These are phyloP conservation scores for Pisolithus sp. DNA, from an alignment of 768 basidiomycete species.

Conservation along the genomic window DNA sequence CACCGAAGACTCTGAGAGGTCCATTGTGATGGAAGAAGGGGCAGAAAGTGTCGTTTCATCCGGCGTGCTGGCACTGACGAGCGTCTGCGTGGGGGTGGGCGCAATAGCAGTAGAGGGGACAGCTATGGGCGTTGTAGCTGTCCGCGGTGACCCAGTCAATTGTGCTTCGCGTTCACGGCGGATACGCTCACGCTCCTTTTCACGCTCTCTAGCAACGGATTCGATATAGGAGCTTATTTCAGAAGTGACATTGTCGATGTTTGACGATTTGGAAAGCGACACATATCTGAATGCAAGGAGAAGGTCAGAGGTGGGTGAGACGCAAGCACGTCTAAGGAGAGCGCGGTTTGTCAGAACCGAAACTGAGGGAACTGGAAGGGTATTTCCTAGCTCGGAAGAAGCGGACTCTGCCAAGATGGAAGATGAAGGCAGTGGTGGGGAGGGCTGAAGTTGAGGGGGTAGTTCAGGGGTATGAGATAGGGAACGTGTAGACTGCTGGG, in stretches of 20 bases:
- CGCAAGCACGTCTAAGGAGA: conserved; percentile 28
- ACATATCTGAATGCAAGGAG: conserved; percentile 43
- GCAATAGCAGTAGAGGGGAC: conserved; percentile 6
- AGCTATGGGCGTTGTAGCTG: conserved; percentile 18
- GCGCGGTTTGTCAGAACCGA: conserved; percentile 17
- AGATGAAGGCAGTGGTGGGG: conserved; percentile 35
- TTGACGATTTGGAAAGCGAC: conserved; percentile 44
- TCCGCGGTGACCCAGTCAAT: conserved; percentile 22
- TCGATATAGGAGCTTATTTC: conserved; percentile 72
- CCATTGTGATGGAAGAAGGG: conserved; percentile 13
- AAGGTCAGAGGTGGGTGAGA: conserved; percentile 33
- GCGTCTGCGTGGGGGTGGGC: conserved; percentile 9
- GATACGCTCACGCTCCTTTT: conserved; percentile 69
- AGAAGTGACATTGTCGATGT: conserved; percentile 46
- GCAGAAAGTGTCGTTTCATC: conserved; percentile 11
- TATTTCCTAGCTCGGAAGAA: conserved; percentile 9
- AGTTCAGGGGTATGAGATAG: conserved; percentile 58
- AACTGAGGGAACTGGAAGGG: background rate
- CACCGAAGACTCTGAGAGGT: conserved; percentile 9
- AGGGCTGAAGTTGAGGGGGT: conserved; percentile 54
- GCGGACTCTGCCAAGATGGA: conserved; percentile 23
- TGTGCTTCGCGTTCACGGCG: conserved; percentile 55
- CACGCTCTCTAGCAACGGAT: conserved; percentile 66
- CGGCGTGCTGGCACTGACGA: conserved; percentile 6
- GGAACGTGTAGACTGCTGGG: conserved; percentile 28